Evolutionary conservation across 192 early-diverging fungal species (phyloP).

Genomic region (Coemansia sp.): DNA sequence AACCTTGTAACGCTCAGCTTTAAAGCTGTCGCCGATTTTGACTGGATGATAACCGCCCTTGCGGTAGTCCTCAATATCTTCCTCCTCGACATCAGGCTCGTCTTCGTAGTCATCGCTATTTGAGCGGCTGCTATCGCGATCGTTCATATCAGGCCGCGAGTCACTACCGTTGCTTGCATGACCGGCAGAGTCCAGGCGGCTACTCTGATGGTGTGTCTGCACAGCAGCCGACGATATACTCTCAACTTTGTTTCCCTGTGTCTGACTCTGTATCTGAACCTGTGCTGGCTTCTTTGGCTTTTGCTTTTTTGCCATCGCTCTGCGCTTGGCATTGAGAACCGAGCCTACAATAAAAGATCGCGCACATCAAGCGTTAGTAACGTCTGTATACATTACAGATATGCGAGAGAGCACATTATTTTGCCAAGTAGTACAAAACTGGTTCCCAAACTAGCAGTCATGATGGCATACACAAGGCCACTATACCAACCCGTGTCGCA

Average conservation of each 20-base stretch:
- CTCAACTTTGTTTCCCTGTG: constrained; percentile 1
- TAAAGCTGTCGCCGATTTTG: constrained; percentile 77
- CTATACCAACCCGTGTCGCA: constrained; percentile 4
- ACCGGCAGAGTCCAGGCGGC: not conserved
- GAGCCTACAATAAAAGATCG: constrained; percentile 20
- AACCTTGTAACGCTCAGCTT: constrained; percentile 77
- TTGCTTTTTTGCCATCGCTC: constrained; percentile 54
- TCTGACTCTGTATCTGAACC: not conserved
- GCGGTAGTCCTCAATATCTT: constrained; percentile 87
- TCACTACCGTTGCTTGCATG: not conserved
- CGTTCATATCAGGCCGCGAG: not conserved
- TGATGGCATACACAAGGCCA: not conserved
- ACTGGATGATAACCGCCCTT: constrained; percentile 95
- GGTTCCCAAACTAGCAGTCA: not conserved
- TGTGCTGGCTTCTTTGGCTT: constrained; percentile 20
- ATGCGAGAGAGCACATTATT: not conserved
- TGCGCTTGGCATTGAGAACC: constrained; percentile 49
- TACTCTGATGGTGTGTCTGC: not conserved
- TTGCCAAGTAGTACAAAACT: not conserved
- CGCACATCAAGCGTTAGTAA: not conserved
- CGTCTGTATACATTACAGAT: not conserved
- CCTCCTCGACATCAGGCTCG: constrained; percentile 71
- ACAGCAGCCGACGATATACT: not conserved
- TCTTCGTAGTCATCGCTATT: constrained; percentile 49
- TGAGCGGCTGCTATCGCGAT: constrained; percentile 11